These are phyloP conservation scores for Sphaerobolus stellatus DNA, from an alignment of 1,284 basidiomycete species.

Conservation along the genomic window DNA sequence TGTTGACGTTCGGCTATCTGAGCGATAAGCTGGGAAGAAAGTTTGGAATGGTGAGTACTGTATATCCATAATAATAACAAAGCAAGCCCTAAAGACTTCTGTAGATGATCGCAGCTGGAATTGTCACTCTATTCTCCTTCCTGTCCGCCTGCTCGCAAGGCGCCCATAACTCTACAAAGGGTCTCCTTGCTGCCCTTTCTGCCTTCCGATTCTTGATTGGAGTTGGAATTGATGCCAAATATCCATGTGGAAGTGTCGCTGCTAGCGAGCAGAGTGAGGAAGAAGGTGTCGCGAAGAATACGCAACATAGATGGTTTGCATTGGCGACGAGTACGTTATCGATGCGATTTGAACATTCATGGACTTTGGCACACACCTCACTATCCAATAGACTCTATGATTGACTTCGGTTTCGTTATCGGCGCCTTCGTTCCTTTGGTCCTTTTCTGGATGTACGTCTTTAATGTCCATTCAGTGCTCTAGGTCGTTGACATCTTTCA, in stretches of 20 bases:
- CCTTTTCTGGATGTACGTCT: slow-evolving; percentile 76
- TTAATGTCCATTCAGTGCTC: neutral
- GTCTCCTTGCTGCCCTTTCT: slow-evolving; percentile 74
- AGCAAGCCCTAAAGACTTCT: slow-evolving; percentile 13
- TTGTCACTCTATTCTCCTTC: slow-evolving; percentile 77
- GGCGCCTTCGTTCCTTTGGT: slow-evolving; percentile 83
- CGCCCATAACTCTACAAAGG: slow-evolving; percentile 66
- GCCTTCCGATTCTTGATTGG: slow-evolving; percentile 85
- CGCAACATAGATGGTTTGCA: slow-evolving; percentile 85
- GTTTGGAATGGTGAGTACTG: slow-evolving; percentile 71
- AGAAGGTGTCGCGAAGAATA: slow-evolving; percentile 68
- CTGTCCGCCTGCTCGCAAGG: slow-evolving; percentile 85
- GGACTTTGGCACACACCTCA: slow-evolving; percentile 9
- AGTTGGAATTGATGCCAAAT: slow-evolving; percentile 86
- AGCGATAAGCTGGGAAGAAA: slow-evolving; percentile 89
- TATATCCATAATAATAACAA: slow-evolving; percentile 1
- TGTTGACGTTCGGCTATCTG: slow-evolving; percentile 73
- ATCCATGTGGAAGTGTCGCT: slow-evolving; percentile 90
- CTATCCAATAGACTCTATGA: slow-evolving; percentile 66
- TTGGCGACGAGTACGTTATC: slow-evolving; percentile 68
- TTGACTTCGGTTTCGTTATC: slow-evolving; percentile 86
- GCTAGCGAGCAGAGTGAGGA: slow-evolving; percentile 90
- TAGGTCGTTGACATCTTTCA: neutral
- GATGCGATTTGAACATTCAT: neutral
- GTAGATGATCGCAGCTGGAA: slow-evolving; percentile 73